Conservation (phyloP, 73 alveolate species). For the Tetrahymena elliotti region DNA sequence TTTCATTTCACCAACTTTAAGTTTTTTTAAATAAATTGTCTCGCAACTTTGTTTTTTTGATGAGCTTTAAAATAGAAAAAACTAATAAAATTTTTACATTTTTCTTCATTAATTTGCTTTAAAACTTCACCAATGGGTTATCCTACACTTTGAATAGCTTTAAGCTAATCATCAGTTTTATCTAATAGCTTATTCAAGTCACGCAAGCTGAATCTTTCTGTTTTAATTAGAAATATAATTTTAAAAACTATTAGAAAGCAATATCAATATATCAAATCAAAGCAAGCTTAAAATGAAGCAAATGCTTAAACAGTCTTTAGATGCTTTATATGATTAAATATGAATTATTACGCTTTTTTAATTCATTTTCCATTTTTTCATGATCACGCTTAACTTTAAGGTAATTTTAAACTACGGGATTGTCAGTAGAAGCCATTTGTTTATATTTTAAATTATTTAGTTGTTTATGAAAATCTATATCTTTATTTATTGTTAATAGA, state of each 20-base stretch:
- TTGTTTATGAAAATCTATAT: neutral
- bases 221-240: neutral
- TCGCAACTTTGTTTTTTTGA: neutral
- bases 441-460: neutral
- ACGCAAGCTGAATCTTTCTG: conserved; percentile 45
- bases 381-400: neutral
- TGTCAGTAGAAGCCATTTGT: neutral
- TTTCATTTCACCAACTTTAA: neutral
- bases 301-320: neutral
- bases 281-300: too few relatives aligned
- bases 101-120: conserved; percentile 72
- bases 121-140: conserved; percentile 95
- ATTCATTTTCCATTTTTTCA: neutral
- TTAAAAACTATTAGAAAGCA: neutral
- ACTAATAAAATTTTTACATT: conserved; percentile 8
- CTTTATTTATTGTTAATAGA: neutral
- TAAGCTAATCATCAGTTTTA: conserved; percentile 83
- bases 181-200: conserved; percentile 58
- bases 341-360: neutral
- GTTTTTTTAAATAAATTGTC: neutral
- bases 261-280: too few relatives aligned
- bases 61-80: neutral
- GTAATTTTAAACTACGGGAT: neutral
- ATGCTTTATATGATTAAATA: neutral
- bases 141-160: conserved; percentile 92